Evolutionary conservation across 371 early-diverging fungal genomes (phyloP), one percentile per base, ranked within the genome.

Genomic region (Mucor sp.): DNA sequence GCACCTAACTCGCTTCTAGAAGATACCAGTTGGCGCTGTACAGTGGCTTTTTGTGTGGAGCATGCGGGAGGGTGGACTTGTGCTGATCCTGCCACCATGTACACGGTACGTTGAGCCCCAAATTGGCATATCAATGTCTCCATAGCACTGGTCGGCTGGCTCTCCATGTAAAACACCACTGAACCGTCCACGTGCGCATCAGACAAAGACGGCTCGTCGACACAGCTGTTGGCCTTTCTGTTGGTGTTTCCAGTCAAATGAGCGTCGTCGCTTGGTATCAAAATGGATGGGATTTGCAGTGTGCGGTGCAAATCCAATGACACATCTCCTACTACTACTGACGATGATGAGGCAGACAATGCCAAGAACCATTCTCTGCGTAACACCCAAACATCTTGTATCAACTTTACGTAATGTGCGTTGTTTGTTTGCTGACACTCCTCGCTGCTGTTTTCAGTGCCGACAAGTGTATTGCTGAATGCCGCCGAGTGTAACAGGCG

Each of bases 341-440:
- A 6, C 30, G 35, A 50, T 23, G 21, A 17, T 17, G 21, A 2
- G 9, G 48, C 19, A 32, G 15, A 33, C 23, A 43, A 44, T 14
- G 47, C 25, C n/a, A 27, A 12, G 30, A 71, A 63, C 81, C 81
- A 81, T 39, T 74, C 68, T 27, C 73, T 66, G 11, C 72, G 69
- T 19, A 81, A 47, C 30, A 78, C 61, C 74, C 75, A 81, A 25
- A 66, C 65, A 32, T 71, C 68, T 6, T 62, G 55, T 3, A 81
- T 30, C 60, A 65, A 56, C 58, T 70, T 66, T 6, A 74, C 71
- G 14, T 67, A 43, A n/a, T 63, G 67, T 8, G 67, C 56, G 3
- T 60, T 32, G 28, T 41, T 28, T 43, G 37, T 39, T 39, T 39
- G 41, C 25, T 43, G 55, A 11, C 35, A 33, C 30, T 43, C 50